Conservation (phyloP, 1,139 yeast species). For the Geotrichum aggregatum region DNA sequence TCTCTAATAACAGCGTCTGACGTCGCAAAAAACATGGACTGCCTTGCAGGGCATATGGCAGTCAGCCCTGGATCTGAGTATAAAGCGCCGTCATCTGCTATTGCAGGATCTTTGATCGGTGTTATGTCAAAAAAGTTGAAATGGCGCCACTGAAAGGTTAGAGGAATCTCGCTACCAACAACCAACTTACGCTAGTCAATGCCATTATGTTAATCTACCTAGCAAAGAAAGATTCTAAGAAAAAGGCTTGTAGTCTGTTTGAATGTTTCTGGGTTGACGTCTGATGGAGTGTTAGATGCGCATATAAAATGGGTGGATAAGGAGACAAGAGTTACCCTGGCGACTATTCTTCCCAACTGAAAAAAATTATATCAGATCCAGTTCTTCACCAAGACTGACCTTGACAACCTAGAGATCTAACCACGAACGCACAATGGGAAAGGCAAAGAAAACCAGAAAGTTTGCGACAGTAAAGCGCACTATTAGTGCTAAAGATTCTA, state of each 20-base stretch:
- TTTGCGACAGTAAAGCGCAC: constrained; percentile 88
- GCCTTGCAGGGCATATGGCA: constrained; percentile 53
- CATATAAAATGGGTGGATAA: not conserved
- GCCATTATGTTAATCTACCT: constrained; percentile 11
- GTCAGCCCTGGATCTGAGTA: constrained; percentile 74
- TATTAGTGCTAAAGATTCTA: constrained; percentile 65
- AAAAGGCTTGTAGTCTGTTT: not conserved
- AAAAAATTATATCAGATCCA: constrained; percentile 7
- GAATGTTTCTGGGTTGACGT: not conserved
- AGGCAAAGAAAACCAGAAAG: constrained; percentile 94
- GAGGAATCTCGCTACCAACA: not conserved
- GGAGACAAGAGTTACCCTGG: constrained; percentile 11
- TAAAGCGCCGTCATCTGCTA: constrained; percentile 52
- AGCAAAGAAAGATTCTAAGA: not conserved
- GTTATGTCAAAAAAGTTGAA: constrained; percentile 80
- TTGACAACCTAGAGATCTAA: not conserved
- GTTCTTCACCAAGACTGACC: not conserved
- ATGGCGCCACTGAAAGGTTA: constrained; percentile 62
- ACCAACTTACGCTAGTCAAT: constrained; percentile 17
- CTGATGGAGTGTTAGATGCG: not conserved
- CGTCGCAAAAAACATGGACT: constrained; percentile 57
- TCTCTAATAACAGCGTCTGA: constrained; percentile 55
- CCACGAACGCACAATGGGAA: constrained; percentile 62
- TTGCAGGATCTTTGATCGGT: constrained; percentile 80
- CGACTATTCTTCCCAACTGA: constrained; percentile 1